Evolutionary conservation across 768 basidiomycete species (phyloP), one percentile per base, ranked within the genome.

Genomic region (Podaxis rugospora): DNA sequence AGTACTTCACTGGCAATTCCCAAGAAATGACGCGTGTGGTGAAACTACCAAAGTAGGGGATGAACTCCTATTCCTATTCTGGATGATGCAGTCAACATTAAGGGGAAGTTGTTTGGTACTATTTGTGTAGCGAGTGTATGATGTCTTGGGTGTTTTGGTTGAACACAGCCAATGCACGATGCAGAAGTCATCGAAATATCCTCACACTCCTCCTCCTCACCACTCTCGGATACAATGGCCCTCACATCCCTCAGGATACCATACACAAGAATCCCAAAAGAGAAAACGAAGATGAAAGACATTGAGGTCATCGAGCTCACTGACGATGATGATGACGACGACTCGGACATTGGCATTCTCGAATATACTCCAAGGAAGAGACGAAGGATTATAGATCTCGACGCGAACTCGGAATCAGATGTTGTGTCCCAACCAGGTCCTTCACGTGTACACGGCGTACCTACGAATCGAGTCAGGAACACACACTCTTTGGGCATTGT

Each of bases 261-360:
- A 9, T 18, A 9, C 16, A 6, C 25, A 5, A 37, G 11, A 51
- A 55, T 10, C 1, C 1, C 27, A 25, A 63, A 64, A 51, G 59
- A 62, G 47, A 63, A 67, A 36, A 57, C 57, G 11, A 65, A 58
- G 23, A 55, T 27, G 37, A 63, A 59, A 42, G 35, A 28, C 2
- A 32, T 57, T 23, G 57, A 59, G 21, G 51, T 61, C 37, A 60
- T 60, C 23, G 63, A 63, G n/a, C 55, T 60, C 51, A 60, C 61
- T 4, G 60, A 55, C 52, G n/a, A 32, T 14, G 52, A 32, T 14
- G 52, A 54, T 21, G 18, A 54, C 36, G 18, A 13, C 1, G 52
- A 36, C 36, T 51, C 27, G 10, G 23, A 25, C 27, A 25, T 25
- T 2, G 23, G 35, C 51, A 32, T 11, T 27, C 23, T 14, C 16